Conservation (phyloP, 129 eudicot species). For the Smallanthus sonchifolius region DNA sequence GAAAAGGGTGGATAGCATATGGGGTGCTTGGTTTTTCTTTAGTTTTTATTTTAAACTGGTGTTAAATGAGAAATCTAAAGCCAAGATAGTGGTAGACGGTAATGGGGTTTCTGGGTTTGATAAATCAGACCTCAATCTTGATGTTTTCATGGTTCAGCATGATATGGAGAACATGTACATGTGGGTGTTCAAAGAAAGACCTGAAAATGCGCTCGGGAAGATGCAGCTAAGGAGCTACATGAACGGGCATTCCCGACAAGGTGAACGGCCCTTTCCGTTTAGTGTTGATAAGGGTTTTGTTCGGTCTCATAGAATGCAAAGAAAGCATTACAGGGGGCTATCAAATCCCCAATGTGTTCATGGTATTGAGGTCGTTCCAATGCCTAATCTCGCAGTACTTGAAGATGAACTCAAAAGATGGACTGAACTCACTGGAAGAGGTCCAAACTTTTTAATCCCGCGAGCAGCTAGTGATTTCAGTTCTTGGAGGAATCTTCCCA, state of each 20-base stretch:
- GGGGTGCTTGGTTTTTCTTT: conserved; percentile 97
- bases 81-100: conserved; percentile 48
- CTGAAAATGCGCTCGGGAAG: conserved; percentile 82
- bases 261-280: conserved; percentile 87
- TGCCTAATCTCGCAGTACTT: conserved; percentile 49
- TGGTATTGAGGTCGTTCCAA: conserved; percentile 64
- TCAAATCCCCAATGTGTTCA: conserved; percentile 92
- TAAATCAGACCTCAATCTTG: conserved; percentile 73
- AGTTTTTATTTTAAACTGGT: conserved; percentile 75
- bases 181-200: conserved; percentile 92
- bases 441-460: conserved; percentile 56
- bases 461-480: conserved; percentile 73
- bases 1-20: conserved; percentile 75
- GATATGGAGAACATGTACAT: conserved; percentile 97
- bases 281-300: conserved; percentile 81
- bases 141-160: conserved; percentile 85
- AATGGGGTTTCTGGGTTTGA: conserved; percentile 77
- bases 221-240: conserved; percentile 95
- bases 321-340: conserved; percentile 85
- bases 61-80: conserved; percentile 72
- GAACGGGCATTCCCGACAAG: conserved; percentile 94
- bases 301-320: conserved; percentile 83
- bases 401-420: conserved; percentile 74
- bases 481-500: conserved; percentile 77
- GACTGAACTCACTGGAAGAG: conserved; percentile 76